These are phyloP conservation scores for Exutisphaerella laricina DNA, from an alignment of 2,329 filamentous ascomycete genomes.

Conservation along the genomic window DNA sequence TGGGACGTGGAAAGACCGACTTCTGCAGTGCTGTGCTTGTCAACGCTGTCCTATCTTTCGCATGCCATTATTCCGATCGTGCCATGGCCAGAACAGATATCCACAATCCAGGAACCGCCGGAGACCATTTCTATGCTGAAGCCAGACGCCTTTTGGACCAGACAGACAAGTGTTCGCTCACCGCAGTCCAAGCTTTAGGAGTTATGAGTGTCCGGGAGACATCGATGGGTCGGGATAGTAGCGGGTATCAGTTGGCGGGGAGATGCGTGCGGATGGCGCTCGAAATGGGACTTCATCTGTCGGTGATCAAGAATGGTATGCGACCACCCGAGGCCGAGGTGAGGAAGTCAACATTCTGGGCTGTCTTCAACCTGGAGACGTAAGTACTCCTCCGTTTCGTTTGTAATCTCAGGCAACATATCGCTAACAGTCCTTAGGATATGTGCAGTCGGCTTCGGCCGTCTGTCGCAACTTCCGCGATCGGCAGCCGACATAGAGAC, in stretches of 20 bases:
- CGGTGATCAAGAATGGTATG: constrained; percentile 32
- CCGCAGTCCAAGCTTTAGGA: constrained; percentile 68
- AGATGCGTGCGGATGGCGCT: constrained; percentile 67
- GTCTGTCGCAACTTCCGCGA: constrained; percentile 44
- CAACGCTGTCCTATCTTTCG: constrained; percentile 33
- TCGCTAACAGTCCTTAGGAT: constrained; percentile 28
- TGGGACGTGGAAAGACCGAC: constrained; percentile 53
- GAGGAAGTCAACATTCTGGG: constrained; percentile 51
- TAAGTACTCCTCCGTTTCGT: constrained; percentile 26
- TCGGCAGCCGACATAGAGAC: constrained; percentile 47
- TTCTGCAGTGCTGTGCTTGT: constrained; percentile 56
- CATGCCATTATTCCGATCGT: constrained; percentile 50
- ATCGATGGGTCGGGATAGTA: constrained; percentile 61
- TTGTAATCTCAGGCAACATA: background rate
- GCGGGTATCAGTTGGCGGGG: constrained; percentile 67
- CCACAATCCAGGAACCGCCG: constrained; percentile 58
- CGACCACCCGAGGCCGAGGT: constrained; percentile 43
- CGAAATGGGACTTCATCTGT: constrained; percentile 63
- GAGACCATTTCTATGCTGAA: constrained; percentile 70
- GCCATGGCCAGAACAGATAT: constrained; percentile 59
- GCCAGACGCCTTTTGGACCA: constrained; percentile 56
- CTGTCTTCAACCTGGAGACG: constrained; percentile 46
- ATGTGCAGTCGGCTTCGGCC: constrained; percentile 44
- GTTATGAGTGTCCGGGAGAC: constrained; percentile 72
- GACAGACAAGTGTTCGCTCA: constrained; percentile 56